Evolutionary conservation across 2,329 filamentous ascomycete genomes (phyloP), one percentile per base, ranked within the genome.

Genomic region (Aspergillus sp.): DNA sequence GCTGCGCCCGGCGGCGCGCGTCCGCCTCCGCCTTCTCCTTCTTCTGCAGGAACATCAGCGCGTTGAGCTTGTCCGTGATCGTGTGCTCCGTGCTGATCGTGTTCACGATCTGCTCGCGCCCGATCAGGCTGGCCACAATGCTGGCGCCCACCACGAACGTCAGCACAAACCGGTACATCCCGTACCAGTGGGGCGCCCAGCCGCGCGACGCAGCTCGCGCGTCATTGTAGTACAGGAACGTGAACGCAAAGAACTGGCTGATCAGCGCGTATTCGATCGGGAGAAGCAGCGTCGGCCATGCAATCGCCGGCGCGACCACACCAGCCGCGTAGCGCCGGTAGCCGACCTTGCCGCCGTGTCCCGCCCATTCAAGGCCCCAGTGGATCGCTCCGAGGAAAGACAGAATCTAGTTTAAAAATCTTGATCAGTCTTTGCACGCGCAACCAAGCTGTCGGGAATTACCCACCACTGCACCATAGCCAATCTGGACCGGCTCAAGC

Each of bases 381-480:
- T 95, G 89, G 50, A 94, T 79, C 20, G 88, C 88, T 27, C 89
- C 89, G 1, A 95, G 74, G 69, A 94, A 95, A 16, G 86, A 93
- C 48, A 94, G 82, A 49, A 94, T 91, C 78, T 82, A 41, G 12
- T 26, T 30, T 29, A 16, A 24, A 29, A 15, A n/a, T n/a, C n/a
- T n/a, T n/a, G n/a, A n/a, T n/a, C n/a, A n/a, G n/a, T n/a, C n/a
- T n/a, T n/a, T n/a, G n/a, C n/a, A n/a, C n/a, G n/a, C n/a, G n/a
- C n/a, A n/a, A n/a, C n/a, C n/a, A n/a, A n/a, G n/a, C n/a, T n/a
- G n/a, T n/a, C n/a, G n/a, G n/a, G n/a, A n/a, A n/a, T n/a, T 25
- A 70, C 76, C 58, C 66, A 81, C 78, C 36, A 93, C 77, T 29
- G 88, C 89, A 34, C 89, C 88, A 49, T 93, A 94, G 37, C 86